Conservation (phyloP, 257 asterid genomes). For the Mentha longifolia region DNA sequence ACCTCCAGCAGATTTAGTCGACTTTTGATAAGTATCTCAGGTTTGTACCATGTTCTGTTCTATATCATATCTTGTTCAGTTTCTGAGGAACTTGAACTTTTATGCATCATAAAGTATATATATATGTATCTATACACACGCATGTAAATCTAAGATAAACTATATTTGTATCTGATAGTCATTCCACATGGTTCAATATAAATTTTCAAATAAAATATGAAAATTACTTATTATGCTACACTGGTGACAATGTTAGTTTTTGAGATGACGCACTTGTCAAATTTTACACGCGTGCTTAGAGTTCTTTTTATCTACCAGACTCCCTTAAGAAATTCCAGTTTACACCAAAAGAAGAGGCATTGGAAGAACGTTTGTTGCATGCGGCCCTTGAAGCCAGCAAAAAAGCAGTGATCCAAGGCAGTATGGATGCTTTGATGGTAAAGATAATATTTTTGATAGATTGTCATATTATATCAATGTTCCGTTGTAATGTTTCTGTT, state of each 20-base stretch:
- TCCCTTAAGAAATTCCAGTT: constrained; percentile 58
- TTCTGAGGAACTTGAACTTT: constrained; percentile 15
- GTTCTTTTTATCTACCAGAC: constrained; percentile 52
- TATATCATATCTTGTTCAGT: constrained; percentile 12
- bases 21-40: constrained; percentile 74
- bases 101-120: not conserved
- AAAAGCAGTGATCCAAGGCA: constrained; percentile 79
- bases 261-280: too few relatives aligned
- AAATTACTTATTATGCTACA: constrained; percentile 3
- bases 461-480: constrained; percentile 1
- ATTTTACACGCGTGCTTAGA: constrained; percentile 25
- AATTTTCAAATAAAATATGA: constrained; percentile 11
- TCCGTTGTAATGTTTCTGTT: constrained; percentile 20
- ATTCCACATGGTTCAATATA: not conserved
- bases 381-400: constrained; percentile 82
- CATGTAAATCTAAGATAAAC: constrained; percentile 6
- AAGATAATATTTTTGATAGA: constrained; percentile 25
- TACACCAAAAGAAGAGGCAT: constrained; percentile 63
- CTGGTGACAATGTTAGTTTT: not conserved
- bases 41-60: constrained; percentile 47
- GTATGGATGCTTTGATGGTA: constrained; percentile 80
- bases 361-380: constrained; percentile 58
- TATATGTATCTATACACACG: not conserved
- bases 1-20: constrained; percentile 60
- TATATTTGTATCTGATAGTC: constrained; percentile 12